A percentile compares a stretch with the other conserved stretches of the same genome.
Evolutionary conservation across 148 eudicot genomes (phyloP).

Genomic region (Rhododendron vialii): DNA sequence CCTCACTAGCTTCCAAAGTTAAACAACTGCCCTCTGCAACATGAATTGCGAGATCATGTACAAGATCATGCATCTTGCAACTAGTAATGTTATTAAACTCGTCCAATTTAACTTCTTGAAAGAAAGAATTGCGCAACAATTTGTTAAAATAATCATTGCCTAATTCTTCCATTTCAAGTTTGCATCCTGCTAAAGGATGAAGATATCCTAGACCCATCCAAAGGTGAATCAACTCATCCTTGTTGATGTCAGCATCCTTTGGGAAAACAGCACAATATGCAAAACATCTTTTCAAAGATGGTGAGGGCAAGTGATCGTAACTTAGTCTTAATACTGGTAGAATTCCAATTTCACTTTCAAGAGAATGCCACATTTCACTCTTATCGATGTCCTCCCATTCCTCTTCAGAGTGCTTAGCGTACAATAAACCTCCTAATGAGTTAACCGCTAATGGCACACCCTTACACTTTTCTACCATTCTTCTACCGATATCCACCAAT

Average conservation of each 20-base stretch:
- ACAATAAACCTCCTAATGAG: not conserved
- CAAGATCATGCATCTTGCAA: too few relatives aligned
- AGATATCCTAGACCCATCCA: not conserved
- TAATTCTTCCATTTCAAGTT: too few relatives aligned
- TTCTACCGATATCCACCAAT: not conserved
- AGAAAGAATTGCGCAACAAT: too few relatives aligned
- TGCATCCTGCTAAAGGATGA: not conserved
- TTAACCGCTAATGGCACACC: not conserved
- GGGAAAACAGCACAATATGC: not conserved
- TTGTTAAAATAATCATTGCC: too few relatives aligned
- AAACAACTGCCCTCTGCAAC: too few relatives aligned
- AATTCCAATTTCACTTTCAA: not conserved
- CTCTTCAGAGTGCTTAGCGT: not conserved
- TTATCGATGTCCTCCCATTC: not conserved
- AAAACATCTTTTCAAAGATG: not conserved
- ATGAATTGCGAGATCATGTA: too few relatives aligned
- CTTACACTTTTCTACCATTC: not conserved
- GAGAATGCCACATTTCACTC: not conserved
- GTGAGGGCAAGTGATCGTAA: not conserved
- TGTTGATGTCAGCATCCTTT: not conserved
- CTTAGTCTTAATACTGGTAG: not conserved
- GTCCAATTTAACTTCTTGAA: too few relatives aligned
- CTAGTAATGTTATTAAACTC: too few relatives aligned
- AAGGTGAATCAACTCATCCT: not conserved
- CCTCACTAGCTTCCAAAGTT: too few relatives aligned